A percentile compares a stretch with the other conserved stretches of the same genome.
Conservation (phyloP, 805 yeast genomes). For the Scheffersomyces coipomensis region DNA sequence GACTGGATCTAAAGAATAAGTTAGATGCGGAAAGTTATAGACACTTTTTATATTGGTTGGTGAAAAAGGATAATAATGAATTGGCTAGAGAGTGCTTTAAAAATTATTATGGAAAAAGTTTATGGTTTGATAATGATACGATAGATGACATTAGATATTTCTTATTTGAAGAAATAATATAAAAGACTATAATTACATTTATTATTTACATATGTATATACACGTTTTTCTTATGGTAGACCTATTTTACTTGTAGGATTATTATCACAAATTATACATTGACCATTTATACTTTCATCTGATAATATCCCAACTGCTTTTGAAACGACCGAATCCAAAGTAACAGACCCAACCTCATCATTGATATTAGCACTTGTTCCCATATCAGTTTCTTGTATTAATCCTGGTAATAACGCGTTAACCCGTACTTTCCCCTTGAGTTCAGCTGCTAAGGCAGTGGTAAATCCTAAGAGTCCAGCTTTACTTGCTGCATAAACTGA, state of each 20-base stretch:
- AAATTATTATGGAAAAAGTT: conserved; percentile 8
- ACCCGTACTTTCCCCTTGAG: conserved; percentile 55
- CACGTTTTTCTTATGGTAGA: no score
- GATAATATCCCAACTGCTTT: conserved; percentile 19
- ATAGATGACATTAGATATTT: conserved; percentile 1
- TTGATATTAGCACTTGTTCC: conserved; percentile 33
- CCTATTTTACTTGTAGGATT: background rate
- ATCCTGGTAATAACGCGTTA: conserved; percentile 68
- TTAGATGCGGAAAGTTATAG: background rate
- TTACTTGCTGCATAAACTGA: conserved; percentile 69
- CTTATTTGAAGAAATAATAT: conserved; percentile 1
- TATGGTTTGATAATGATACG: background rate
- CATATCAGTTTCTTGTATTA: conserved; percentile 67
- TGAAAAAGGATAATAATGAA: background rate
- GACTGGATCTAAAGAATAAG: background rate
- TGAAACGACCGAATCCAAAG: conserved; percentile 26
- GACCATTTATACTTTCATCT: conserved; percentile 27
- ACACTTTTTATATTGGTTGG: background rate
- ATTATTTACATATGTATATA: background rate
- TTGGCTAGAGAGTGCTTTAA: conserved; percentile 11
- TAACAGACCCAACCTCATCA: conserved; percentile 17
- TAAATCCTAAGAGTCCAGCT: conserved; percentile 65
- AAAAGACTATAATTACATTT: background rate
- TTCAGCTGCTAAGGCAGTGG: conserved; percentile 59
- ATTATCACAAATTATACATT: conserved; percentile 19